Conservation (phyloP, 305 asterid genomes). For the Rubia tinctorum region DNA sequence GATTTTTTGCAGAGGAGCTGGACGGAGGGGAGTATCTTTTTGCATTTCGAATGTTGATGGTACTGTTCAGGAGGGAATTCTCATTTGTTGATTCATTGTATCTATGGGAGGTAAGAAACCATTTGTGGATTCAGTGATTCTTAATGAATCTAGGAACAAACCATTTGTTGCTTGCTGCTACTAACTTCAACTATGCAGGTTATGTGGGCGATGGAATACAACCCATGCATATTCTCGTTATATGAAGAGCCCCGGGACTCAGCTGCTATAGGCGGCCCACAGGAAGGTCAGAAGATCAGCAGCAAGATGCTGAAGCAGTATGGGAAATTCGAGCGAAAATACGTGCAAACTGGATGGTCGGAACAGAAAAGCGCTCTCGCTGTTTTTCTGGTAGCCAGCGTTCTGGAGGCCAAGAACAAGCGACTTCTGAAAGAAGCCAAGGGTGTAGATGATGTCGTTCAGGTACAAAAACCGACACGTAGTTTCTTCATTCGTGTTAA, state of each 20-base stretch:
- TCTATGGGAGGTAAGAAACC: slow-evolving; percentile 85
- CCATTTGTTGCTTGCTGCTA: background rate
- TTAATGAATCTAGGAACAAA: background rate
- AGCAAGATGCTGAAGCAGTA: slow-evolving; percentile 61
- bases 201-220: slow-evolving; percentile 99
- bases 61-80: slow-evolving; percentile 90
- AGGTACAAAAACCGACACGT: slow-evolving; percentile 38
- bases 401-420: slow-evolving; percentile 83
- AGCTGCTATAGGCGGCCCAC: slow-evolving; percentile 24
- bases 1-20: slow-evolving; percentile 67
- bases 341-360: slow-evolving; percentile 62
- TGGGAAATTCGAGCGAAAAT: slow-evolving; percentile 83
- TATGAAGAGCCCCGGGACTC: slow-evolving; percentile 54
- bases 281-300: slow-evolving; percentile 39
- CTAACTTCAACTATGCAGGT: slow-evolving; percentile 39
- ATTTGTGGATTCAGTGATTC: background rate
- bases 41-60: slow-evolving; percentile 98
- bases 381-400: slow-evolving; percentile 88
- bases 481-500: background rate
- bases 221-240: slow-evolving; percentile 54
- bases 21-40: slow-evolving; percentile 97
- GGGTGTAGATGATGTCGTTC: slow-evolving; percentile 87
- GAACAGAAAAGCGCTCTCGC: slow-evolving; percentile 78
- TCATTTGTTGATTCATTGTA: slow-evolving; percentile 86
- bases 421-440: slow-evolving; percentile 78